Base-by-base conservation (phyloP, 1,284 basidiomycete species). In the Naganishia cerealis region DNA sequence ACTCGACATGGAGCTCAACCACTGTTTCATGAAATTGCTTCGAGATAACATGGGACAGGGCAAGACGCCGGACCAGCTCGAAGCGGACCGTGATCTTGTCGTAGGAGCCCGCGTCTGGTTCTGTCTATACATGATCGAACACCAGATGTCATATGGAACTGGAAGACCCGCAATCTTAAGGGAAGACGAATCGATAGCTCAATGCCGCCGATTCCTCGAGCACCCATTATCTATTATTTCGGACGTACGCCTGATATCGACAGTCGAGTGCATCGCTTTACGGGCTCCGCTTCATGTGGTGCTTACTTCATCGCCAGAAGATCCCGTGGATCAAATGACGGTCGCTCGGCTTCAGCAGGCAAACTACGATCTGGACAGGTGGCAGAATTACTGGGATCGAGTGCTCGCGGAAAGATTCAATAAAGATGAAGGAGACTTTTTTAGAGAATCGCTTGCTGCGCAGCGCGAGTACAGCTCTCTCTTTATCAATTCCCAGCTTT, bases 211-310 rank as follows among this genome's bases (percentile, higher is more conserved):
- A 42, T 83, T 94, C n/a, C 82, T 95, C 29, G 87, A 89, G 72
- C 92, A 95, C 76, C 93, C 93, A 16, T 82, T 94, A 24, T 87
- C 91, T 8, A 91, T 94, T 72, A 89, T 92, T 73, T 92, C 94
- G 71, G 93, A 96, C 74, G 93, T 92, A 85, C 87, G 93, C 53
- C 86, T 96, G n/a, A 90, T 95, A 21, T 94, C 92, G 8, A 94
- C 91, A 0, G 90, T 81, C 36, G 79, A 81, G 69, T 72, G 79
- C 18, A 79, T 76, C 10, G 79, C 80, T 18, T 59, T 81, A 33
- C 67, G 79, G 67, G 77, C 79, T 1, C 80, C 80, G 0, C 73
- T 81, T 1, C 80, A 81, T 57, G 76, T 80, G 52, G 77, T 79
- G 57, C 73, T 81, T 10, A 81, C 78, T 0, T 75, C 79, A 0